phyloP scores from a whole-genome alignment of 228 moss, liverwort and hornwort species.

The Sphagnum fallax region DNA sequence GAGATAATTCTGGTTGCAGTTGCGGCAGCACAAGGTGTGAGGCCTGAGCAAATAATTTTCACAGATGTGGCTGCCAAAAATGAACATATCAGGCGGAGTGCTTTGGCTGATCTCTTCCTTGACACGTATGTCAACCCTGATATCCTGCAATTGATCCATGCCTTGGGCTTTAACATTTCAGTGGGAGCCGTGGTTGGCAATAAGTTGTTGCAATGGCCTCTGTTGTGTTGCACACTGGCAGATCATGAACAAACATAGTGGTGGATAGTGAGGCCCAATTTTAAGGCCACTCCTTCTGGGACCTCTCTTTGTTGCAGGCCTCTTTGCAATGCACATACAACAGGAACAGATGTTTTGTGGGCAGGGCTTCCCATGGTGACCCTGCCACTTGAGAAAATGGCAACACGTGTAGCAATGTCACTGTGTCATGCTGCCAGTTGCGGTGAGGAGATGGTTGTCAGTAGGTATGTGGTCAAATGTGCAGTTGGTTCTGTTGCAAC shows the following conservation, averaged over 20 bases:
- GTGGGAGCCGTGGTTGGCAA: no score
- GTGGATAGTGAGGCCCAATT: no score
- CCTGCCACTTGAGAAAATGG: constrained; percentile 91
- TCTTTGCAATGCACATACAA: constrained; percentile 93
- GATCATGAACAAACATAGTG: no score
- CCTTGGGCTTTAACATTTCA: no score
- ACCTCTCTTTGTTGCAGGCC: constrained; percentile 44
- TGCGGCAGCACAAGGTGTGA: constrained; percentile 80
- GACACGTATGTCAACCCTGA: constrained; percentile 57
- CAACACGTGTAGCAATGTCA: constrained; percentile 94
- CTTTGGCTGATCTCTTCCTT: constrained; percentile 88
- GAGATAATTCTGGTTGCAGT: constrained; percentile 26
- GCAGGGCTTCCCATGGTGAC: constrained; percentile 93
- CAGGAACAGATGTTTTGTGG: constrained; percentile 93
- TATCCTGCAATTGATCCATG: no score
- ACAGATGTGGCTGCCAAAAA: constrained; percentile 97
- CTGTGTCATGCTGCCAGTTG: constrained; percentile 83
- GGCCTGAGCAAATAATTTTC: constrained; percentile 87
- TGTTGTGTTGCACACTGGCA: no score
- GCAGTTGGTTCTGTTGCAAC: no score
- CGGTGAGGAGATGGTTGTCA: constrained; percentile 92
- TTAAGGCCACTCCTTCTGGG: no score
- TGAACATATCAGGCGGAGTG: constrained; percentile 87
- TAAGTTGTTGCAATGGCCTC: no score
- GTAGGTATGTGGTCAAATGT: constrained; percentile 17